Base-by-base conservation (phyloP, 768 basidiomycete species). In the Tephrocybe rancida region DNA sequence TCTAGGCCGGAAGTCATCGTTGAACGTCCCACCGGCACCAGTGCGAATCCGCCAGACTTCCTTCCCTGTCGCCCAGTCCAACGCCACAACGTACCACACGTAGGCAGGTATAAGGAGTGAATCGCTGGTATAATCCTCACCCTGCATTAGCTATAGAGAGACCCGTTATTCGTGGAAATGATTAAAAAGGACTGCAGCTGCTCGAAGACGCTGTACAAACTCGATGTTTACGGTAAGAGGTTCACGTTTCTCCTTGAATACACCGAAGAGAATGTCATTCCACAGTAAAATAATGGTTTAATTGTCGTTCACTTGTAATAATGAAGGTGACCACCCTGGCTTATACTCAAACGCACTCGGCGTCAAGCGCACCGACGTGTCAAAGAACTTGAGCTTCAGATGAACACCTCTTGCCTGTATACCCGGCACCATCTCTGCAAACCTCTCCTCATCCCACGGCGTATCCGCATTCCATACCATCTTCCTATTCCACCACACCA, bases 401-500 rank as follows among this genome's bases (percentile, higher is more conserved):
- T 52, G 50, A 5, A 52, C 34, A 1, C 44, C 44, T 16, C 30
- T 26, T 9, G 22, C 35, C 44, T 46, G 51, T 1, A 52, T 46
- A 19, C 35, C 39, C 0, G 25, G 5, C n/a, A 18, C 51, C 26
- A 10, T 13, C 16, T 18, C 13, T 11, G 24, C 11, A 26, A 52
- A 52, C 24, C 21, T 46, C 6, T 7, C 35, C 35, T 45, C 44
- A 52, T 52, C 44, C 51, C 51, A 52, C 4, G 14, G 24, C 6
- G 26, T 39, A 21, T 52, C 35, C 4, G 34, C 35, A 46, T 52
- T 39, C 51, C 44, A 52, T 22, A 32, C 44, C 25, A 52, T 46
- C 51, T 45, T 52, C 16, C 35, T 44, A 22, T 52, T 52, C 51
- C 51, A 52, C 51, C 51, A 39, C 4, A 52, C 35, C 18, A 30